A percentile compares a stretch with the other conserved stretches of the same genome.
These are phyloP conservation scores for Podila epigama DNA, from an alignment of 192 early-diverging fungal genomes.

Conservation along the genomic window DNA sequence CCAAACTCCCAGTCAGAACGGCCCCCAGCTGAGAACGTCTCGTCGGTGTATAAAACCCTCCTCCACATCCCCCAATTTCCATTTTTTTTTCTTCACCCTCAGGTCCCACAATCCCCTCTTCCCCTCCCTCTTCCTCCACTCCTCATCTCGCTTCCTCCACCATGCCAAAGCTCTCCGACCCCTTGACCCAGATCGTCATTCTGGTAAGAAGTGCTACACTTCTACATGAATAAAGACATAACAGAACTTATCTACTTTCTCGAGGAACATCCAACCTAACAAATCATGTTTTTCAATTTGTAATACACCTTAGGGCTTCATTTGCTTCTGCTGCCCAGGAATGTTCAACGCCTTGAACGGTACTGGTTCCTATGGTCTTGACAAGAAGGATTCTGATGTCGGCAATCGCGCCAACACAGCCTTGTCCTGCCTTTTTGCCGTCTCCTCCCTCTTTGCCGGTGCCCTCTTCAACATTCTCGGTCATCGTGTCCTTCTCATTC, in stretches of 20 bases:
- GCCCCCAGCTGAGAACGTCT: neutral
- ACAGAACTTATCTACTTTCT: too few relatives aligned
- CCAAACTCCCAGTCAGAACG: neutral
- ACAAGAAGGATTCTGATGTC: slow-evolving; percentile 51
- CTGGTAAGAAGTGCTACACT: slow-evolving; percentile 16
- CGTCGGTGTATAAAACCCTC: neutral
- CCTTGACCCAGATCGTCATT: slow-evolving; percentile 36
- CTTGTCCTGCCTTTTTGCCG: slow-evolving; percentile 75
- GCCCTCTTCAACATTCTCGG: slow-evolving; percentile 82
- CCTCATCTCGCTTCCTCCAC: neutral
- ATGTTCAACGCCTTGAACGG: slow-evolving; percentile 74
- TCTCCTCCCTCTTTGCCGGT: slow-evolving; percentile 80
- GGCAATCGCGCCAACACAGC: slow-evolving; percentile 77
- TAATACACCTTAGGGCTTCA: slow-evolving; percentile 50
- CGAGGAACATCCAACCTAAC: neutral
- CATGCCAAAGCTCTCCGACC: slow-evolving; percentile 31
- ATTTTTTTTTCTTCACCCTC: slow-evolving; percentile 18
- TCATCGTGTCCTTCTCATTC: slow-evolving; percentile 68
- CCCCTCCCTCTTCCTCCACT: neutral
- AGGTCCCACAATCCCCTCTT: slow-evolving; percentile 10
- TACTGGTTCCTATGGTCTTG: slow-evolving; percentile 36
- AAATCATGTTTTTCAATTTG: neutral
- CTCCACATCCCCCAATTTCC: neutral
- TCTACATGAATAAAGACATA: too few relatives aligned
- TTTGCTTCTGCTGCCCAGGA: slow-evolving; percentile 80